phyloP scores from a whole-genome alignment of 768 basidiomycete species.

The Boletus reticuloceps region DNA sequence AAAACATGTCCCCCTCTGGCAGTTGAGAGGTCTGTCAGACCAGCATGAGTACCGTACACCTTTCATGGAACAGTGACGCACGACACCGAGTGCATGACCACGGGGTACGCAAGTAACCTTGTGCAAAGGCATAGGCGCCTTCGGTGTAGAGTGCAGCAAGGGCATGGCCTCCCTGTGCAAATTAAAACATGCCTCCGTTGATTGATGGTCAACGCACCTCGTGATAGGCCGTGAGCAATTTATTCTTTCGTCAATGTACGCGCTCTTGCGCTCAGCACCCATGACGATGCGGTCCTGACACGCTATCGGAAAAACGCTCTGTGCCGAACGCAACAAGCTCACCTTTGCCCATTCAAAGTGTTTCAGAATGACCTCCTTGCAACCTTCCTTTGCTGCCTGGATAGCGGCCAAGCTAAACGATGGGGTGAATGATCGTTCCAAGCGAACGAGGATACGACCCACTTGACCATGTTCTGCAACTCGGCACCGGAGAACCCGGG shows the following conservation, averaged over 20 bases:
- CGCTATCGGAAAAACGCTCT: not conserved
- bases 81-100: slow-evolving; percentile 87
- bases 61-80: slow-evolving; percentile 37
- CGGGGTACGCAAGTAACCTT: slow-evolving; percentile 98
- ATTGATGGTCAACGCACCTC: slow-evolving; percentile 52
- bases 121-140: slow-evolving; percentile 94
- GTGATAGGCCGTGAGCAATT: slow-evolving; percentile 92
- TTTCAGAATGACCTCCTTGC: slow-evolving; percentile 62
- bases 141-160: slow-evolving; percentile 93
- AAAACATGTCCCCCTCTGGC: slow-evolving; percentile 74
- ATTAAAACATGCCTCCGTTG: slow-evolving; percentile 5
- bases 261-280: slow-evolving; percentile 93
- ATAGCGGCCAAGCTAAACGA: slow-evolving; percentile 78
- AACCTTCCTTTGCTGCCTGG: slow-evolving; percentile 85
- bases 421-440: not conserved
- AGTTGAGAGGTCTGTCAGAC: slow-evolving; percentile 64
- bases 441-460: slow-evolving; percentile 26
- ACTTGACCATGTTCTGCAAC: slow-evolving; percentile 97
- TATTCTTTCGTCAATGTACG: slow-evolving; percentile 83
- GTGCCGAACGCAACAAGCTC: slow-evolving; percentile 1
- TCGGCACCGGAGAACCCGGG: slow-evolving; percentile 97
- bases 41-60: slow-evolving; percentile 8
- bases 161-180: slow-evolving; percentile 79
- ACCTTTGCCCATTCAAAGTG: slow-evolving; percentile 99
- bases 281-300: slow-evolving; percentile 89